Evolutionary conservation across 306 rosid species (phyloP).

Genomic region (Ormosia emarginata): DNA sequence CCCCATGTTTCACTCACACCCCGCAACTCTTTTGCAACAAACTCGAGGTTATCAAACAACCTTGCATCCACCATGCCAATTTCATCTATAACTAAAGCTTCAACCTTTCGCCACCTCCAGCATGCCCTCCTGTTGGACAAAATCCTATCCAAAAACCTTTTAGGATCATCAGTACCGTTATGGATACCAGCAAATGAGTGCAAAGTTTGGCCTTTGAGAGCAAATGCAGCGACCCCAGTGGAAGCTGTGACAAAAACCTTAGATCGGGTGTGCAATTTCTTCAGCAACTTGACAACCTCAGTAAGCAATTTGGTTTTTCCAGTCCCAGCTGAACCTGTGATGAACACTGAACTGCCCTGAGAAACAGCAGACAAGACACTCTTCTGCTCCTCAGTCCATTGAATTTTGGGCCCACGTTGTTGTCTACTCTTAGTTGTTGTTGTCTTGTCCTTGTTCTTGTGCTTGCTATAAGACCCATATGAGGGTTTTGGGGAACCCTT

Average conservation of each 20-base stretch:
- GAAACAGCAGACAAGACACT: slow-evolving; percentile 33
- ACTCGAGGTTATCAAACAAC: slow-evolving; percentile 43
- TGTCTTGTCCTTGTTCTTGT: not conserved
- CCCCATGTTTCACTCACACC: slow-evolving; percentile 41
- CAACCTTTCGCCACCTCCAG: slow-evolving; percentile 39
- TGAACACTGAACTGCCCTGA: slow-evolving; percentile 41
- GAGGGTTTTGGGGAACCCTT: slow-evolving; percentile 19
- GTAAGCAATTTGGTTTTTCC: slow-evolving; percentile 43
- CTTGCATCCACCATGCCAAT: slow-evolving; percentile 48
- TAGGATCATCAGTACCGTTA: not conserved
- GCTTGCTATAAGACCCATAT: not conserved
- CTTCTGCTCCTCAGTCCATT: slow-evolving; percentile 52
- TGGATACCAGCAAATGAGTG: slow-evolving; percentile 50
- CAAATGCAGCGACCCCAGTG: slow-evolving; percentile 57
- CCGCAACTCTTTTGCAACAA: slow-evolving; percentile 29
- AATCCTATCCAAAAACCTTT: slow-evolving; percentile 8
- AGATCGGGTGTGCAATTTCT: slow-evolving; percentile 28
- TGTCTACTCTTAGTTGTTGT: not conserved
- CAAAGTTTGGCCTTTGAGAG: slow-evolving; percentile 51
- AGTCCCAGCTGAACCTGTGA: slow-evolving; percentile 59
- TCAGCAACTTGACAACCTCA: slow-evolving; percentile 30
- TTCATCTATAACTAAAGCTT: slow-evolving; percentile 59
- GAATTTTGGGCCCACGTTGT: not conserved
- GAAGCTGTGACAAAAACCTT: slow-evolving; percentile 49
- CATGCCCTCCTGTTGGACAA: not conserved